Percentiles rank a stretch among this genome's conserved stretches.
These are phyloP conservation scores for Suillus lakei DNA, from an alignment of 768 basidiomycete genomes.

Conservation along the genomic window DNA sequence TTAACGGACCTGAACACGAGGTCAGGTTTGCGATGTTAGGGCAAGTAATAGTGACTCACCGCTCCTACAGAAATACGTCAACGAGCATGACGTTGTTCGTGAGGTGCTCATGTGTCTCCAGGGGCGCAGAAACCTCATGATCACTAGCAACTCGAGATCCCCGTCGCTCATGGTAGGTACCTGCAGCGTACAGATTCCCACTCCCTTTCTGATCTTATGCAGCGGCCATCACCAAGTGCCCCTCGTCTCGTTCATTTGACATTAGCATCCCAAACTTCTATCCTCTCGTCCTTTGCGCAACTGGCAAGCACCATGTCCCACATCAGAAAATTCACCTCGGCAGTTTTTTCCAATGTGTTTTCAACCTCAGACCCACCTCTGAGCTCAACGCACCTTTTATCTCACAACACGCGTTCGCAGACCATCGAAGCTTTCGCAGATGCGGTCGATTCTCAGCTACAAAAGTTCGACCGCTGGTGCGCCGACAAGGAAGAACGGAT, in stretches of 20 bases:
- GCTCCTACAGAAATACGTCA: constrained; percentile 60
- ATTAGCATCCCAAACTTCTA: constrained; percentile 66
- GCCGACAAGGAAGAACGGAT: constrained; percentile 69
- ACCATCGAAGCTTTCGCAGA: constrained; percentile 87
- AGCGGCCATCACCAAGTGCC: constrained; percentile 52
- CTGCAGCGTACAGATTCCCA: background rate
- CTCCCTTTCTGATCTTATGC: constrained; percentile 1
- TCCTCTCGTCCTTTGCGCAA: constrained; percentile 60
- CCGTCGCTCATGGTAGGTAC: constrained; percentile 39
- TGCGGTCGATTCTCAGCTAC: constrained; percentile 66
- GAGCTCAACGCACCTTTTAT: constrained; percentile 27
- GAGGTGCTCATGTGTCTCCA: constrained; percentile 79
- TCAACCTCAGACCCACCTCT: constrained; percentile 22
- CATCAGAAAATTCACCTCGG: constrained; percentile 63
- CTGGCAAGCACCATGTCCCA: constrained; percentile 64
- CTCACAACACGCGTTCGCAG: constrained; percentile 42
- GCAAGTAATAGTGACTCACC: background rate
- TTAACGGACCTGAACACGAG: constrained; percentile 48
- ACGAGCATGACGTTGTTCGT: constrained; percentile 77
- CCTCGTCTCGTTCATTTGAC: constrained; percentile 73
- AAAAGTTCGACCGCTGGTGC: constrained; percentile 70
- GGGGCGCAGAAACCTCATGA: constrained; percentile 66
- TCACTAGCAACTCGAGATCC: constrained; percentile 40
- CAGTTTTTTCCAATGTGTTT: constrained; percentile 46
- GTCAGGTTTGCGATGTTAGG: constrained; percentile 28